Conservation (phyloP, 1,284 basidiomycete species). For the Ustilago bromivora region DNA sequence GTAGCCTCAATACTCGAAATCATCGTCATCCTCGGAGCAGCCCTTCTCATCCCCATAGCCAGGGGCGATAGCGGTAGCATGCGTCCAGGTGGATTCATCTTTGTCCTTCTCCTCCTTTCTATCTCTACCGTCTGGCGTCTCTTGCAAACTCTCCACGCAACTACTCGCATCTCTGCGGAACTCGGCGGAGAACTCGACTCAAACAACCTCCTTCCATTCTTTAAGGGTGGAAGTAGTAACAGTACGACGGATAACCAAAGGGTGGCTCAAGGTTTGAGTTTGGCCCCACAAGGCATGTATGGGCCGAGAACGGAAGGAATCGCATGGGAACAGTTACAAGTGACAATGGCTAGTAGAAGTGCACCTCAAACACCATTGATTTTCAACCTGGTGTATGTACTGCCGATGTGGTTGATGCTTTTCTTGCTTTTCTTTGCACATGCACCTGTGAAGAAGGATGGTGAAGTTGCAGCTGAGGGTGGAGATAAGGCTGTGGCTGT, state of each 20-base stretch:
- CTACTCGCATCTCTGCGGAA: conserved; percentile 38
- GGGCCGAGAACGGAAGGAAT: conserved; percentile 45
- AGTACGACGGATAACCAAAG: conserved; percentile 28
- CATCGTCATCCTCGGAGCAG: conserved; percentile 49
- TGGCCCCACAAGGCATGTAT: conserved; percentile 58
- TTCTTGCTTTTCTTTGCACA: conserved; percentile 59
- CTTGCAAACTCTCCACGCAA: conserved; percentile 49
- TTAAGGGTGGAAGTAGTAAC: conserved; percentile 32
- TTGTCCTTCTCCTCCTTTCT: conserved; percentile 47
- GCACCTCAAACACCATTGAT: conserved; percentile 52
- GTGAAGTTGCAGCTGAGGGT: neutral
- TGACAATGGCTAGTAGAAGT: conserved; percentile 48
- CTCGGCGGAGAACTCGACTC: conserved; percentile 25
- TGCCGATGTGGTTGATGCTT: conserved; percentile 58
- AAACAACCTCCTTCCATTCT: conserved; percentile 47
- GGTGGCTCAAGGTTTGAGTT: conserved; percentile 29
- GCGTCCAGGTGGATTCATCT: conserved; percentile 50
- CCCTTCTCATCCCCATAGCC: conserved; percentile 51
- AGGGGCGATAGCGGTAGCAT: conserved; percentile 40
- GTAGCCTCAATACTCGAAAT: conserved; percentile 39
- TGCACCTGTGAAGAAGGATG: conserved; percentile 38
- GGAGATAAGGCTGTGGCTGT: conserved; percentile 16
- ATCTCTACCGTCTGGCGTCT: conserved; percentile 47
- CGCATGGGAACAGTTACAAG: conserved; percentile 53
- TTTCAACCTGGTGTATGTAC: conserved; percentile 56